Percentiles rank a stretch among this genome's conserved stretches.
phyloP scores from a whole-genome alignment of 495 filamentous ascomycete species.

The Melanomma pulvis-pyrius region DNA sequence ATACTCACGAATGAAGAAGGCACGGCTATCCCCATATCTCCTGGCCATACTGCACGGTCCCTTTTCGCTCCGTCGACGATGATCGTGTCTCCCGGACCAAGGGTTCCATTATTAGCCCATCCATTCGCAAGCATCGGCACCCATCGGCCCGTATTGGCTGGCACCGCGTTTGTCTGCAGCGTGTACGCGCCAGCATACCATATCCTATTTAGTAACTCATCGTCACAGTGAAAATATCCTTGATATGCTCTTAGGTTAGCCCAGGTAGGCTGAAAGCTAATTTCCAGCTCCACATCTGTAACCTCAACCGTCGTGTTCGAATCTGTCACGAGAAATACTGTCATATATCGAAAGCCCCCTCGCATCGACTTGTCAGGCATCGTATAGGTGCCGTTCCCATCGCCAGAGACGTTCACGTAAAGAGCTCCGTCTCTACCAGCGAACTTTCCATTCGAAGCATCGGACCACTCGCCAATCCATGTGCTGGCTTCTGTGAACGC shows the following conservation, averaged over 20 bases:
- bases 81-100: conserved; percentile 36
- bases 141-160: conserved; percentile 56
- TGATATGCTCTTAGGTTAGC: conserved; percentile 63
- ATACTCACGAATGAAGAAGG: conserved; percentile 60
- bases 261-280: conserved; percentile 67
- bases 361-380: conserved; percentile 59
- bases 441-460: conserved; percentile 60
- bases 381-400: conserved; percentile 51
- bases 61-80: conserved; percentile 36
- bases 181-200: conserved; percentile 47
- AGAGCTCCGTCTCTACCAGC: conserved; percentile 57
- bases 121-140: conserved; percentile 53
- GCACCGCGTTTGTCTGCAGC: conserved; percentile 56
- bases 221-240: conserved; percentile 64
- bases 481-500: conserved; percentile 67
- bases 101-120: conserved; percentile 60
- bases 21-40: conserved; percentile 65
- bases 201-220: conserved; percentile 55
- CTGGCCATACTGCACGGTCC: conserved; percentile 36
- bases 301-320: conserved; percentile 43
- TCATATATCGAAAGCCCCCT: conserved; percentile 65
- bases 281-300: conserved; percentile 48
- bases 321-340: conserved; percentile 54
- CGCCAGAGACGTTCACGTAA: conserved; percentile 54
- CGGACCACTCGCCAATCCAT: conserved; percentile 63